phyloP scores from a whole-genome alignment of 305 asterid genomes.

The Nicotiana rustica region DNA sequence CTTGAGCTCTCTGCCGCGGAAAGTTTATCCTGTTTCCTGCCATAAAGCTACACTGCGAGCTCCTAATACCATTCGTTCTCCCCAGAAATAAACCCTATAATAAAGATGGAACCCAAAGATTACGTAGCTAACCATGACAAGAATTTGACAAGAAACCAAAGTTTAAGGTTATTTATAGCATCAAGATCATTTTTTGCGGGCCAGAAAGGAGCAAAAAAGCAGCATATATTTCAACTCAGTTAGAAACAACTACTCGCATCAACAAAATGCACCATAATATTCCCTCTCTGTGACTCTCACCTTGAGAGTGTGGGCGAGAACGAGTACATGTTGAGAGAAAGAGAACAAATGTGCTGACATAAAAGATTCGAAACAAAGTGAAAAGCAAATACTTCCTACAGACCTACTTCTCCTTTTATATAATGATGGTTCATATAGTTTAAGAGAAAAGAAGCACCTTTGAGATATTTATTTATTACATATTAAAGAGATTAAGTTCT shows the following conservation, averaged over 20 bases:
- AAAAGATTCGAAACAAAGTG: slow-evolving; percentile 14
- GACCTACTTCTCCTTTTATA: neutral
- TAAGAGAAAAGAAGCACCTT: neutral
- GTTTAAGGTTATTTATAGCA: neutral
- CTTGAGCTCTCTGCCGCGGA: slow-evolving; percentile 60
- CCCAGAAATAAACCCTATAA: slow-evolving; percentile 72
- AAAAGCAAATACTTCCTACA: neutral
- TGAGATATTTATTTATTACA: neutral
- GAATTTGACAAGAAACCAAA: neutral
- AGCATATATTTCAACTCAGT: neutral
- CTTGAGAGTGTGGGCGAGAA: neutral
- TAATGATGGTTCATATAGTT: slow-evolving; percentile 14
- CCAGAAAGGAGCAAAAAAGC: slow-evolving; percentile 21
- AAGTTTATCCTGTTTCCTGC: slow-evolving; percentile 65
- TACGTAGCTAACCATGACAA: neutral
- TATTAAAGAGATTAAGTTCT: too few species aligned
- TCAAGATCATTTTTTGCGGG: neutral
- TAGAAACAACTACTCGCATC: neutral
- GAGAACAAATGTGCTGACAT: neutral
- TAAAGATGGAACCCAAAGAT: slow-evolving; percentile 19
- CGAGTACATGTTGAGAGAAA: neutral
- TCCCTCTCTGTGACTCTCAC: neutral
- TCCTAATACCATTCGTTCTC: slow-evolving; percentile 61
- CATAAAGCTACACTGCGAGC: slow-evolving; percentile 87
- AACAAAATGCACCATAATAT: neutral